These are phyloP conservation scores for Uncinocarpus reesii DNA, from an alignment of 2,329 filamentous ascomycete species.

Conservation along the genomic window DNA sequence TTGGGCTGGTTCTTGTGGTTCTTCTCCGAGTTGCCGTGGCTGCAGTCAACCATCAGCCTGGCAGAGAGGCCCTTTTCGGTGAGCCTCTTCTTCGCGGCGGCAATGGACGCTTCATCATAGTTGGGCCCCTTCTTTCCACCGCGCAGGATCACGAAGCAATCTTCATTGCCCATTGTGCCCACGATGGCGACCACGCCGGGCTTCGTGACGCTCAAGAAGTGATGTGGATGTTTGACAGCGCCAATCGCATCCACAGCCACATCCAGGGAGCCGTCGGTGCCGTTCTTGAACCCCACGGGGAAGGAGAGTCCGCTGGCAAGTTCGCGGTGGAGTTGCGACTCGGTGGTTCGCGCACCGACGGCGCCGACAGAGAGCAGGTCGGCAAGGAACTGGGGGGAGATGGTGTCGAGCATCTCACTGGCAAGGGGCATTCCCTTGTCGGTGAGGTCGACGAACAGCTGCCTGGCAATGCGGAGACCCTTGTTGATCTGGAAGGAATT, in stretches of 20 bases:
- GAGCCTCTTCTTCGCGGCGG: constrained; percentile 69
- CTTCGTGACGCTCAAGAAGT: constrained; percentile 96
- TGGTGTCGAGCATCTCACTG: constrained; percentile 96
- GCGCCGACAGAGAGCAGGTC: constrained; percentile 87
- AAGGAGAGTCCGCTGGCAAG: constrained; percentile 88
- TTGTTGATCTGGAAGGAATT: constrained; percentile 99
- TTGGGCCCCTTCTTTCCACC: constrained; percentile 91
- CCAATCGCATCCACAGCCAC: constrained; percentile 95
- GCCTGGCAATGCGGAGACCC: constrained; percentile 71
- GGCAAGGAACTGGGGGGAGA: constrained; percentile 91
- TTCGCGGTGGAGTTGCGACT: constrained; percentile 91
- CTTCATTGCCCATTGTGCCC: constrained; percentile 85
- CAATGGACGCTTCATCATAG: constrained; percentile 76
- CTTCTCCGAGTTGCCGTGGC: constrained; percentile 91
- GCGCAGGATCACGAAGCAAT: constrained; percentile 92
- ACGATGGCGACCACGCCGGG: constrained; percentile 91
- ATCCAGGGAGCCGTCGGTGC: constrained; percentile 79
- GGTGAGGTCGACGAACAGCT: constrained; percentile 89
- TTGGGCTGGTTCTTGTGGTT: constrained; percentile 96
- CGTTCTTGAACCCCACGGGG: constrained; percentile 99
- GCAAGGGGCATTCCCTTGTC: constrained; percentile 89
- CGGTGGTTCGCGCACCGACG: constrained; percentile 90
- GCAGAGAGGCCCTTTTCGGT: constrained; percentile 61
- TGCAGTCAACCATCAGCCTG: constrained; percentile 94
- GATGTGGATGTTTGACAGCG: constrained; percentile 80